Base-by-base conservation (phyloP, 2,329 filamentous ascomycete genomes). In the Cercospora beticola region DNA sequence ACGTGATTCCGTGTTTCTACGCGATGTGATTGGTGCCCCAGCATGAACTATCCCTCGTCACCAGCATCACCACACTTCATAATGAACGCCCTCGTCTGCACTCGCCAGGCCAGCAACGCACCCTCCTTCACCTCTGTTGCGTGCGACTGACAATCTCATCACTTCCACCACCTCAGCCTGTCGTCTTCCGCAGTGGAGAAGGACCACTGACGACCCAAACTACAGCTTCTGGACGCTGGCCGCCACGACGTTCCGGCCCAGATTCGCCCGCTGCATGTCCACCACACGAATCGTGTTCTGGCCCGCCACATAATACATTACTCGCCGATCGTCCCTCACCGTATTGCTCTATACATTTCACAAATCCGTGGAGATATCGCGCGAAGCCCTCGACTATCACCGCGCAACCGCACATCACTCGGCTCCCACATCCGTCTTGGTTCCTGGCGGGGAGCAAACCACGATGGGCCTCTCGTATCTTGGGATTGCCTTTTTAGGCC, bases 391-490 rank as follows among this genome's bases (percentile, higher is more conserved):
- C 46, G 49, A 43, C 49, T 10, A 58, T 56, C 62, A 57, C 21
- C 52, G 62, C 46, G 36, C n/a, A n/a, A 7, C 49, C 23, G 49
- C 54, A 54, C 49, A 54, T 54, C 49, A 18, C 62, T 46, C 62
- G 62, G 62, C 62, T 57, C 33, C 18, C 49, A 30, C 18, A n/a
- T 61, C 64, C 64, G 64, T 54, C 56, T 66, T 66, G 64, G 56
- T 61, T 7, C 43, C 36, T 43, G 49, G 31, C 43, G 40, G 33
- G 31, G 18, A 43, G 33, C 49, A 7, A 28, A 23, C 49, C 58
- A 61, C 30, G 43, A 79, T 79, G 76, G 66, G 72, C 54, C 62
- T 33, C 18, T 74, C 75, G 9, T 76, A 74, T 64, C 40, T 76
- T 4, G 68, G 64, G 36, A 62, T 78, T 61, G 74, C 75, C 66